Conservation (phyloP, 1,284 basidiomycete genomes). For the Boletellus deceptivus region DNA sequence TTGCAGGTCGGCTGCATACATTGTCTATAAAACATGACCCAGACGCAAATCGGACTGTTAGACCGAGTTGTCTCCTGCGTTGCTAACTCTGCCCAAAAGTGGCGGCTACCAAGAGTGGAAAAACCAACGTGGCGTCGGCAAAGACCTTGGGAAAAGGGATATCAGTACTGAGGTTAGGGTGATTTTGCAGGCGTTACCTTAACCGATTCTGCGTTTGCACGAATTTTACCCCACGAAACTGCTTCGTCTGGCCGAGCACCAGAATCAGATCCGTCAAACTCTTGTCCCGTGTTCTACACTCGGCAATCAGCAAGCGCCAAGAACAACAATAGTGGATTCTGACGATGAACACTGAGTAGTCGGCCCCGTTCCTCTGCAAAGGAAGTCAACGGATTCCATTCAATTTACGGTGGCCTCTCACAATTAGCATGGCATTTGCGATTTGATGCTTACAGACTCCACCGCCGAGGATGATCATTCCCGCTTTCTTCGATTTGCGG, state of each 20-base stretch:
- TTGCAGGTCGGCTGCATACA: slow-evolving; percentile 8
- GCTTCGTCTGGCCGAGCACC: slow-evolving; percentile 98
- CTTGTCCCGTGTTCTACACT: slow-evolving; percentile 90
- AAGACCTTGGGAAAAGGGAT: slow-evolving; percentile 46
- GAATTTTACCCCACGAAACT: slow-evolving; percentile 99
- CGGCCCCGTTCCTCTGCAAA: slow-evolving; percentile 90
- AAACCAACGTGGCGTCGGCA: slow-evolving; percentile 86
- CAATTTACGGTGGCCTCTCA: slow-evolving; percentile 38
- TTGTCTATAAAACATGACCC: slow-evolving; percentile 9
- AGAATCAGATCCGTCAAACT: slow-evolving; percentile 98
- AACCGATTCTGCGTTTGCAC: slow-evolving; percentile 85
- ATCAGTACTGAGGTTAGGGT: slow-evolving; percentile 2
- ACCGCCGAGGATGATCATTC: slow-evolving; percentile 98
- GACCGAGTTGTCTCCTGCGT: too few species aligned
- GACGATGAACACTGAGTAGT: slow-evolving; percentile 95
- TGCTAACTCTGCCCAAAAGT: slow-evolving; percentile 68
- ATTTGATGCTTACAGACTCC: slow-evolving; percentile 99
- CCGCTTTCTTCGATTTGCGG: slow-evolving; percentile 88
- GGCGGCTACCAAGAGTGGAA: slow-evolving; percentile 84
- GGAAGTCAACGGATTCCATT: slow-evolving; percentile 2
- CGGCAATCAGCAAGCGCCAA: slow-evolving; percentile 7
- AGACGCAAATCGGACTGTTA: neutral
- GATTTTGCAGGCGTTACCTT: slow-evolving; percentile 59
- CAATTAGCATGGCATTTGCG: slow-evolving; percentile 98
- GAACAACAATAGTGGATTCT: slow-evolving; percentile 23